Base-by-base conservation (phyloP, 2,329 filamentous ascomycete genomes). In the Xylariales sp. region DNA sequence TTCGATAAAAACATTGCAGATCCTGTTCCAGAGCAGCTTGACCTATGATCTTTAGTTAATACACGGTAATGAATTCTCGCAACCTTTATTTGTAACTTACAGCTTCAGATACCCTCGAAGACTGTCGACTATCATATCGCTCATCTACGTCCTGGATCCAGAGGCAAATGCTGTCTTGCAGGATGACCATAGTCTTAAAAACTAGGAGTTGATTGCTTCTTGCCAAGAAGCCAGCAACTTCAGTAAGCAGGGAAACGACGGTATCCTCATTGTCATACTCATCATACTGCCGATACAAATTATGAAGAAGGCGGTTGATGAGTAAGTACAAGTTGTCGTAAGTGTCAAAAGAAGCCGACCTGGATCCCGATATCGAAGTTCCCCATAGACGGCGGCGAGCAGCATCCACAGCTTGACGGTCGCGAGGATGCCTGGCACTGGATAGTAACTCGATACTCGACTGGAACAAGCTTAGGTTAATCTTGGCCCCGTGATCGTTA, bases 371-470 rank as follows among this genome's bases (percentile, higher is more conserved):
- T 25, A 60, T 60, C 1, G 61, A 56, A 1, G 73, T 74, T 3
- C 80, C 80, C 83, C 84, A 88, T 0, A 90, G 65, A n/a, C 72
- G 73, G 37, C 77, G 76, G 37, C 78, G 71, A 40, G 78, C 81
- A 39, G 77, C 73, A 43, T 88, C 84, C 4, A 88, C 65, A 9
- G 79, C 75, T 46, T 80, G 75, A 5, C 70, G 69, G 50, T 82
- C 81, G 9, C 72, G 70, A 5, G 82, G 80, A 38, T 82, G 70
- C 27, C 60, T 71, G 9, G 78, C 71, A 31, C 59, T 50, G 2
- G 64, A 61, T 5, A 79, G 57, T 2, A 80, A 53, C 33, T 67
- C 65, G n/a, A 62, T 58, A 1, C 65, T 52, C 8, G 62, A 64
- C 16, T 55, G 56, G 10, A 71, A 46, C 0, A 57, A 49, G 15